These are phyloP conservation scores for Panus rudis DNA, from an alignment of 768 basidiomycete species.

Conservation along the genomic window DNA sequence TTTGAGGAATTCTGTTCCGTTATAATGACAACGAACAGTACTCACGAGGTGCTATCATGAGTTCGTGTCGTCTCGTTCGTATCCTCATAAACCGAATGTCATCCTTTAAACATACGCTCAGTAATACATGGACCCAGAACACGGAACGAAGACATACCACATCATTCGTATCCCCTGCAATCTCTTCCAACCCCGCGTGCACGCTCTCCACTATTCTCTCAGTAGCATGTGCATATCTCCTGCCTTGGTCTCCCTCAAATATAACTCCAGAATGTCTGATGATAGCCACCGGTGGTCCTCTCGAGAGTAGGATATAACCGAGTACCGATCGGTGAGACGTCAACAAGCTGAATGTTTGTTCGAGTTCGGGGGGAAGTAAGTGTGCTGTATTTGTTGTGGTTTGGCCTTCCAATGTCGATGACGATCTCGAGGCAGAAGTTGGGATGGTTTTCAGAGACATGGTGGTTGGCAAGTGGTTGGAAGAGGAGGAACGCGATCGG, in stretches of 20 bases:
- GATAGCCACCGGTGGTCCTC: constrained; percentile 66
- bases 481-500: too few relatives aligned
- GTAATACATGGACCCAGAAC: constrained; percentile 1
- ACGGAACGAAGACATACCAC: constrained; percentile 29
- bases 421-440: too few relatives aligned
- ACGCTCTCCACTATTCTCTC: constrained; percentile 74
- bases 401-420: too few relatives aligned
- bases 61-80: constrained; percentile 84
- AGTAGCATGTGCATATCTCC: constrained; percentile 65
- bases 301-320: constrained; percentile 79
- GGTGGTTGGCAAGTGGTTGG: too few relatives aligned
- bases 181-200: constrained; percentile 71
- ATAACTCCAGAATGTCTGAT: constrained; percentile 80
- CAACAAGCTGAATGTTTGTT: constrained; percentile 68
- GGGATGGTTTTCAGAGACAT: too few relatives aligned
- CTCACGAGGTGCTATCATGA: constrained; percentile 92
- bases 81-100: constrained; percentile 85
- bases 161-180: constrained; percentile 56
- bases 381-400: too few relatives aligned
- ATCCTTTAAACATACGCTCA: constrained; percentile 60
- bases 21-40: constrained; percentile 7
- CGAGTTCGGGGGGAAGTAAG: constrained; percentile 67
- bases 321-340: constrained; percentile 80
- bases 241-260: constrained; percentile 80
- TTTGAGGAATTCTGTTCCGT: not conserved